phyloP scores from a whole-genome alignment of 257 asterid genomes.

The Nyctanthes arbortristis region DNA sequence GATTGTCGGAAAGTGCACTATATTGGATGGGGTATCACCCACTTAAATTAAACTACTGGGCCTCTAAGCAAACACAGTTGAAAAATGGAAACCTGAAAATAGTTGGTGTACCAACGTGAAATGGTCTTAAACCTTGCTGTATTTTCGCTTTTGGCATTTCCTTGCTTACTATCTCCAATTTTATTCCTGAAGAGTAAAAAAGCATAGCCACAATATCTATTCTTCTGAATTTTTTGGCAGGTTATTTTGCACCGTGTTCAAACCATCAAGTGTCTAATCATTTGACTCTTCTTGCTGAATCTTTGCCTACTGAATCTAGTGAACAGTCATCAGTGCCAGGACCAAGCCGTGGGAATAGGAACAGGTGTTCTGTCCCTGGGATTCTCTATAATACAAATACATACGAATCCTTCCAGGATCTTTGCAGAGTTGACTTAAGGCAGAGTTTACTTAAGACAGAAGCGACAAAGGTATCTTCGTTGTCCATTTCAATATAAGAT shows the following conservation, averaged over 20 bases:
- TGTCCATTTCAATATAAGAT: neutral
- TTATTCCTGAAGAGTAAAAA: conserved; percentile 12
- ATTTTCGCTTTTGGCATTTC: neutral
- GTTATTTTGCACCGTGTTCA: conserved; percentile 89
- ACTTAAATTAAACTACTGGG: neutral
- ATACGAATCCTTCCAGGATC: conserved; percentile 70
- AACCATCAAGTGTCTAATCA: conserved; percentile 67
- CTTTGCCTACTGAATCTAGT: conserved; percentile 63
- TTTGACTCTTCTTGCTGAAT: conserved; percentile 79
- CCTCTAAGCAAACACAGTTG: neutral
- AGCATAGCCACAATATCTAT: conserved; percentile 7
- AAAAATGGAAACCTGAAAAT: neutral
- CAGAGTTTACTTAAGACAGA: conserved; percentile 31
- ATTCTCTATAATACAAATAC: conserved; percentile 83
- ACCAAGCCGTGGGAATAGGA: conserved; percentile 71
- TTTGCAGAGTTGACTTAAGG: too few species aligned
- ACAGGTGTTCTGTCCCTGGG: conserved; percentile 87
- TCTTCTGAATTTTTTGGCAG: conserved; percentile 44
- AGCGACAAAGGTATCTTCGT: conserved; percentile 60
- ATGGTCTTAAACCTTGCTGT: neutral
- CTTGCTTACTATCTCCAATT: neutral
- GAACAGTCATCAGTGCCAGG: conserved; percentile 37
- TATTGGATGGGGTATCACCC: neutral
- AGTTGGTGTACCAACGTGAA: neutral
- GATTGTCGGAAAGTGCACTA: neutral